Conservation (phyloP, 345 rosid species). For the Boechera divaricarpa region DNA sequence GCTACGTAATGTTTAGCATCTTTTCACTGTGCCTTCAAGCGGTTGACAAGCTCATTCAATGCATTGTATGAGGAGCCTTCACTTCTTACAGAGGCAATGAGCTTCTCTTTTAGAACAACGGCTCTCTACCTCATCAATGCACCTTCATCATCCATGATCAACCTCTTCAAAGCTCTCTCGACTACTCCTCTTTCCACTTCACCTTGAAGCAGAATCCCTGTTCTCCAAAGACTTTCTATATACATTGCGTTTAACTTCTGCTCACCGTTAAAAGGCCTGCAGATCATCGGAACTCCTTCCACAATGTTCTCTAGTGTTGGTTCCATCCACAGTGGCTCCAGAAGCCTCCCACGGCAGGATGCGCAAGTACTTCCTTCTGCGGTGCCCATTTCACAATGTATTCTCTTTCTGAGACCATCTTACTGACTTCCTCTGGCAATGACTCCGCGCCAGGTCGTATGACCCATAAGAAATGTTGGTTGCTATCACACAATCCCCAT, state of each 20-base stretch:
- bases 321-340: conserved; percentile 48
- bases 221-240: neutral
- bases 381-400: conserved; percentile 41
- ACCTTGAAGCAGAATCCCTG: neutral
- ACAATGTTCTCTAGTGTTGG: conserved; percentile 38
- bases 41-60: neutral
- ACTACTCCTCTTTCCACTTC: neutral
- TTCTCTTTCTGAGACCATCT: conserved; percentile 30
- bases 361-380: conserved; percentile 34
- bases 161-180: neutral
- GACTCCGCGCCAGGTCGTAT: conserved; percentile 14
- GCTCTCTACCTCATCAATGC: neutral
- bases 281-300: conserved; percentile 46
- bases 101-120: neutral
- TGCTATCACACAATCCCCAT: conserved; percentile 33
- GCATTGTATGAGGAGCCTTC: neutral
- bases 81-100: neutral
- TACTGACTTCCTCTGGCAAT: conserved; percentile 21
- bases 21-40: neutral
- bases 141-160: neutral
- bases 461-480: conserved; percentile 40
- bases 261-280: conserved; percentile 40
- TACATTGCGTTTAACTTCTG: conserved; percentile 26
- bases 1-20: neutral
- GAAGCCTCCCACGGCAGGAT: conserved; percentile 41